phyloP scores from a whole-genome alignment of 2,329 filamentous ascomycete species.

The Scytalidium sp. region DNA sequence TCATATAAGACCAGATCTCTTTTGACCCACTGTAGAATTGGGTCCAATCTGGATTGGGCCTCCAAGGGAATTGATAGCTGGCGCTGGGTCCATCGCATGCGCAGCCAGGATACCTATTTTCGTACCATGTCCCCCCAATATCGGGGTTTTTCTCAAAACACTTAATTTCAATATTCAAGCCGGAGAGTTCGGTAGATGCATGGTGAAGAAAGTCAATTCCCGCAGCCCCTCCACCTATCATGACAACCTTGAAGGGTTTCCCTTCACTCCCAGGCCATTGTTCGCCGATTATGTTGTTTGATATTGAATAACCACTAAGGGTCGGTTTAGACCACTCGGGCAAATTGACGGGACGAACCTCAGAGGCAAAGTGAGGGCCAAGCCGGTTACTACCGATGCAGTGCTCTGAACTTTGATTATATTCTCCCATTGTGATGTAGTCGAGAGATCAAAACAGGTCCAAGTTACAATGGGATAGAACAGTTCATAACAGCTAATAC shows the following conservation, averaged over 20 bases:
- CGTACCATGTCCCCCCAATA: slow-evolving; percentile 50
- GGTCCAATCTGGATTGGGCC: slow-evolving; percentile 16
- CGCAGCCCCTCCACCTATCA: slow-evolving; percentile 29
- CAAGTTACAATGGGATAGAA: too few relatives aligned
- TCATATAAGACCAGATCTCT: slow-evolving; percentile 9
- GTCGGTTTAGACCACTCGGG: too few relatives aligned
- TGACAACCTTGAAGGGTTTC: slow-evolving; percentile 26
- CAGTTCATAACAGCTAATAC: too few relatives aligned
- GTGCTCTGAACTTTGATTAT: too few relatives aligned
- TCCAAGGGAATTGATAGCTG: slow-evolving; percentile 15
- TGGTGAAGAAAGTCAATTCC: slow-evolving; percentile 31
- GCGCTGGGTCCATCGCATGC: background rate
- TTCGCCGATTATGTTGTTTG: too few relatives aligned
- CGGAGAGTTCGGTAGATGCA: slow-evolving; percentile 24
- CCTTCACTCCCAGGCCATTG: too few relatives aligned
- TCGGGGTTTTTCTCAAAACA: slow-evolving; percentile 55
- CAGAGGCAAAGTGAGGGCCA: too few relatives aligned
- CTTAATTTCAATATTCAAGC: slow-evolving; percentile 25
- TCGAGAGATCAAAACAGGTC: too few relatives aligned
- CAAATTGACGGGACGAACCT: too few relatives aligned
- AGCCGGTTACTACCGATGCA: too few relatives aligned
- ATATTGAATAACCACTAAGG: too few relatives aligned
- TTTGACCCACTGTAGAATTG: slow-evolving; percentile 48
- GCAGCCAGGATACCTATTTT: slow-evolving; percentile 35
- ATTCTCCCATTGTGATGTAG: too few relatives aligned